These are phyloP conservation scores for Debaryomyces psychrophilus DNA, from an alignment of 1,139 yeast genomes.

Conservation along the genomic window DNA sequence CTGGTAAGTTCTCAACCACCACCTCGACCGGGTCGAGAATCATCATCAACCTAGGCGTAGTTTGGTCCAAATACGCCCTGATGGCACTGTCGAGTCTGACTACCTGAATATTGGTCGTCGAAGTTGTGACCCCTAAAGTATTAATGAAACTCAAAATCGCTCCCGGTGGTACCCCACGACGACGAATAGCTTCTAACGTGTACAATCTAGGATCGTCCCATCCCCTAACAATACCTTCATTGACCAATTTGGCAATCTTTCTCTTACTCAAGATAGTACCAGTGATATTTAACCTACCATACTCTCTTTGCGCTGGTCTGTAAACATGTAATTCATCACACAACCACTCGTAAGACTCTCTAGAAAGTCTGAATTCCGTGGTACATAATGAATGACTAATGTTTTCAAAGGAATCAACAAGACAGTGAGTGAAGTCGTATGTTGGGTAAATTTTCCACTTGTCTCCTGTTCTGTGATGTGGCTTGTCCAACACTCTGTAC, in stretches of 20 bases:
- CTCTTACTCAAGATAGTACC: constrained; percentile 95
- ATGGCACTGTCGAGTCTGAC: constrained; percentile 88
- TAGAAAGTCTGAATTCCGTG: constrained; percentile 85
- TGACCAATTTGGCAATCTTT: constrained; percentile 90
- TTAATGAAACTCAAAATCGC: constrained; percentile 91
- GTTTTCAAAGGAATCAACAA: constrained; percentile 96
- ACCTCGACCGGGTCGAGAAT: constrained; percentile 84
- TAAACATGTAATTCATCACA: constrained; percentile 94
- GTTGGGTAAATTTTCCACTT: constrained; percentile 99
- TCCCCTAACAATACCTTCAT: constrained; percentile 78
- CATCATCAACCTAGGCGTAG: constrained; percentile 95
- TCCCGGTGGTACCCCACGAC: constrained; percentile 99
- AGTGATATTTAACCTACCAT: constrained; percentile 91
- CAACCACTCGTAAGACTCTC: constrained; percentile 98
- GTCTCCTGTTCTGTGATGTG: constrained; percentile 95
- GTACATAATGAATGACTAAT: constrained; percentile 95
- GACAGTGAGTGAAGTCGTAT: constrained; percentile 97
- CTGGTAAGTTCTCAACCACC: constrained; percentile 79
- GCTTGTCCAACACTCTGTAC: constrained; percentile 89
- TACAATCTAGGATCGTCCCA: constrained; percentile 99
- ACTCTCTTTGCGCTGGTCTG: constrained; percentile 98
- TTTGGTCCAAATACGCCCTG: constrained; percentile 82
- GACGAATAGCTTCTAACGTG: constrained; percentile 90
- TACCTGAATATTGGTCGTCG: constrained; percentile 88
- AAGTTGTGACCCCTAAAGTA: constrained; percentile 95